phyloP scores from a whole-genome alignment of 2,329 filamentous ascomycete species.

The Fusarium agapanthi region DNA sequence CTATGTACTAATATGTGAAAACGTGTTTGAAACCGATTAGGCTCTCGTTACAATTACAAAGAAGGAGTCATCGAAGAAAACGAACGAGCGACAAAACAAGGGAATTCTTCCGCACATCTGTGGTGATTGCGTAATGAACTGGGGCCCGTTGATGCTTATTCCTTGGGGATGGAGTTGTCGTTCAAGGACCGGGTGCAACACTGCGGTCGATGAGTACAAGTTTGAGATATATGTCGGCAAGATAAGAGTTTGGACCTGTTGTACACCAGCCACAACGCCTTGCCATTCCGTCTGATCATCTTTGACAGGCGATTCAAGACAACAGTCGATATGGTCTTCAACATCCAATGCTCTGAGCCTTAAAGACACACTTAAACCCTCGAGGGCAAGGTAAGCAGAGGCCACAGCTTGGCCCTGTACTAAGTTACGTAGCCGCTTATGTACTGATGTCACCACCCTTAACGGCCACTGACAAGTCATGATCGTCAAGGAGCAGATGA shows the following conservation, averaged over 20 bases:
- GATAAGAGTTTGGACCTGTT: slow-evolving; percentile 6
- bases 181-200: slow-evolving; percentile 1
- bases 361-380: slow-evolving; percentile 4
- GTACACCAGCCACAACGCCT: slow-evolving; percentile 13
- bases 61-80: not conserved
- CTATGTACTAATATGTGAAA: not conserved
- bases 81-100: not conserved
- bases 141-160: slow-evolving; percentile 23
- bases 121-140: slow-evolving; percentile 28
- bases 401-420: slow-evolving; percentile 1
- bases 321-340: not conserved
- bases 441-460: slow-evolving; percentile 30
- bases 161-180: not conserved
- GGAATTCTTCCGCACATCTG: slow-evolving; percentile 10
- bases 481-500: slow-evolving; percentile 1
- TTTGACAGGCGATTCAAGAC: slow-evolving; percentile 5
- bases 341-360: slow-evolving; percentile 5
- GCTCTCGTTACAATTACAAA: not conserved
- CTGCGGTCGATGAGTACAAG: not conserved
- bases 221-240: not conserved
- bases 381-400: slow-evolving; percentile 25
- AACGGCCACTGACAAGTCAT: slow-evolving; percentile 23
- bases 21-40: not conserved
- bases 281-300: slow-evolving; percentile 7
- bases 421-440: slow-evolving; percentile 17